Evolutionary conservation across 139 green algal species (phyloP), one percentile per base, ranked within the genome.

Genomic region (Bryopsis sp.): DNA sequence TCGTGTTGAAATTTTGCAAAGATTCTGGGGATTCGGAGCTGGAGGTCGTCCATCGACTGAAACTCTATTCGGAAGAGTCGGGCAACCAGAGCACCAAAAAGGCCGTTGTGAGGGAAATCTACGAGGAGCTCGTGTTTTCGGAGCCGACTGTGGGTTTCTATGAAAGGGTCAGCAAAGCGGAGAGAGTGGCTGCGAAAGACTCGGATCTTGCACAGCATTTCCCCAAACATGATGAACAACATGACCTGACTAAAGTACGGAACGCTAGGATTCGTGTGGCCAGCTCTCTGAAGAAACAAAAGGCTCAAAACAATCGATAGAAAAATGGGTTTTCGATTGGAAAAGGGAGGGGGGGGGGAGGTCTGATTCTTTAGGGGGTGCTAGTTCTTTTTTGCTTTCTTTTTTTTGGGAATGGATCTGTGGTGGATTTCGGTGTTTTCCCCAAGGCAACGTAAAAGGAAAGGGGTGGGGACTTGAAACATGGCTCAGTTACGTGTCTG

Each of bases 101-200:
- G 73, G 84, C 86, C 29, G 83, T 97, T 57, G 78, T 92, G 58
- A 78, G 75, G 73, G 88, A 96, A 73, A 70, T 72, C 29, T 96
- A 93, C 59, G 92, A 98, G 38, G 92, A 98, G 74, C 38, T 97
- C 5, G 85, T 96, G 22, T 91, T 98, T 70, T 84, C 71, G 47
- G 85, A 98, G 67, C 91, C 91, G 0, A 64, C 76, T 1, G 76
- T 88, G 36, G 73, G 69, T 2, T 96, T 97, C 59, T 88, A 88
- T 57, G 68, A 84, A 28, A 71, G 82, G 1, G 64, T 88, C 32
- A 72, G 62, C 26, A 58, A 36, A 3, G 26, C 31, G 32, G 19
- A 22, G 63, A 39, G 28, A 39, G 32, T 6, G 8, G 11, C 43
- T 54, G 43, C 43, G 19, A 11, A 11, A 26, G 43, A 54, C 15